These are phyloP conservation scores for Plantago coronopus DNA, from an alignment of 305 asterid genomes.

Conservation along the genomic window DNA sequence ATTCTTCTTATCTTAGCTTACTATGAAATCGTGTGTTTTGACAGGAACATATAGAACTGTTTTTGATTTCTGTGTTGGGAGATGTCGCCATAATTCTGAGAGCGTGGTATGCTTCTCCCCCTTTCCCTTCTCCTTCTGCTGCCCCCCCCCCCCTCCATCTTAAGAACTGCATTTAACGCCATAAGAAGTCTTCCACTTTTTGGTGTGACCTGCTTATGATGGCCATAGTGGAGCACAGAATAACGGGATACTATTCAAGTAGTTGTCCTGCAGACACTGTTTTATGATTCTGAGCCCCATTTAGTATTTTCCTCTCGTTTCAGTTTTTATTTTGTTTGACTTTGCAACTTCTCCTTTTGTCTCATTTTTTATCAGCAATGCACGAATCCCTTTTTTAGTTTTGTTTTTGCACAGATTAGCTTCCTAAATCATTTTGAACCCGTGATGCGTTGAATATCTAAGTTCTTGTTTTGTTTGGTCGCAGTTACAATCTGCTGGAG, in stretches of 20 bases:
- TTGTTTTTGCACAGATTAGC: slow-evolving; percentile 10
- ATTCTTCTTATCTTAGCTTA: slow-evolving; percentile 7
- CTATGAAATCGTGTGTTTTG: slow-evolving; percentile 24
- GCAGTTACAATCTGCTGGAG: too few relatives aligned
- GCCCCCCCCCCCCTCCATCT: slow-evolving; percentile 9
- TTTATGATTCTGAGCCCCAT: background rate
- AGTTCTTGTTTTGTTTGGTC: background rate
- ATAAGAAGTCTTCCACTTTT: background rate
- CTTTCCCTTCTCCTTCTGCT: slow-evolving; percentile 14
- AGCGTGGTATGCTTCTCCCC: slow-evolving; percentile 64
- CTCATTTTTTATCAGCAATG: background rate
- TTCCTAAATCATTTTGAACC: background rate
- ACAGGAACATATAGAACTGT: slow-evolving; percentile 60
- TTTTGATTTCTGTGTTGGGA: slow-evolving; percentile 77
- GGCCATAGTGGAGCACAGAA: background rate
- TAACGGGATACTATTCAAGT: background rate
- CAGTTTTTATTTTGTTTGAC: background rate
- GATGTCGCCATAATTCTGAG: slow-evolving; percentile 93
- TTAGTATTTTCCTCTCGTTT: background rate
- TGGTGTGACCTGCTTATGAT: background rate
- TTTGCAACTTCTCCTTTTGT: too few relatives aligned
- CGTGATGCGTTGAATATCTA: background rate
- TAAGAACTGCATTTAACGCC: slow-evolving; percentile 6
- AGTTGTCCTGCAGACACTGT: background rate
- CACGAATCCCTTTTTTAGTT: background rate